These are phyloP conservation scores for Elymus sibiricus DNA, from an alignment of 176 grass and related monocot genomes.

Conservation along the genomic window DNA sequence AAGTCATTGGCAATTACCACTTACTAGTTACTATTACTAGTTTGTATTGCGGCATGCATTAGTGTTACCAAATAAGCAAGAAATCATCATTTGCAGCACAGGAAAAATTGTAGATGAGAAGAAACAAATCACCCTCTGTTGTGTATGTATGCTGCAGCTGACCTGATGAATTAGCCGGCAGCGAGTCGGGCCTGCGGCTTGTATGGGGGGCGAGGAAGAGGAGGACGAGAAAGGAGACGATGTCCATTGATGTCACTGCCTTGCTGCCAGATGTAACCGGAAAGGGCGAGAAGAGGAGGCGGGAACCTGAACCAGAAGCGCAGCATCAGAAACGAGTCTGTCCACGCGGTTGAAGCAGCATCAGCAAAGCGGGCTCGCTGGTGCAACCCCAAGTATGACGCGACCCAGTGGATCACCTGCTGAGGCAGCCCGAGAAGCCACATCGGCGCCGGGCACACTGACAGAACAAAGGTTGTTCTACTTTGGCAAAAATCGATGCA, in stretches of 20 bases:
- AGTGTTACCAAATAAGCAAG: background rate
- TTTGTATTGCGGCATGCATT: background rate
- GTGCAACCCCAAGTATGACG: no score
- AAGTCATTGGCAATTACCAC: background rate
- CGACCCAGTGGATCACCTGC: no score
- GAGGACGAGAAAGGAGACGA: background rate
- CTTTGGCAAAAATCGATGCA: no score
- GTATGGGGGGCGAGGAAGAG: background rate
- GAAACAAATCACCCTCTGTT: background rate
- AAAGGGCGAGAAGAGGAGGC: background rate
- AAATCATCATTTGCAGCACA: background rate
- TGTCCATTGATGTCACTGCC: background rate
- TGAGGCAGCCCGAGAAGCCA: no score
- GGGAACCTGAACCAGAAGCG: background rate
- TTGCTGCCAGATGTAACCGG: background rate
- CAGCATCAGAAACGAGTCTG: background rate
- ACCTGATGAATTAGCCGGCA: background rate
- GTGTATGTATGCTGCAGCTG: background rate
- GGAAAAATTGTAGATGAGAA: background rate
- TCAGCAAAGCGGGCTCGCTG: no score
- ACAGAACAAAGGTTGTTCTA: no score
- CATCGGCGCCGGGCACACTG: no score
- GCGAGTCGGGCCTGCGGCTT: background rate
- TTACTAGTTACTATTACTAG: background rate
- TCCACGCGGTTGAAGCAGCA: no score